These are phyloP conservation scores for Plasmodium gaboni DNA, from an alignment of 169 alveolate species.

Conservation along the genomic window DNA sequence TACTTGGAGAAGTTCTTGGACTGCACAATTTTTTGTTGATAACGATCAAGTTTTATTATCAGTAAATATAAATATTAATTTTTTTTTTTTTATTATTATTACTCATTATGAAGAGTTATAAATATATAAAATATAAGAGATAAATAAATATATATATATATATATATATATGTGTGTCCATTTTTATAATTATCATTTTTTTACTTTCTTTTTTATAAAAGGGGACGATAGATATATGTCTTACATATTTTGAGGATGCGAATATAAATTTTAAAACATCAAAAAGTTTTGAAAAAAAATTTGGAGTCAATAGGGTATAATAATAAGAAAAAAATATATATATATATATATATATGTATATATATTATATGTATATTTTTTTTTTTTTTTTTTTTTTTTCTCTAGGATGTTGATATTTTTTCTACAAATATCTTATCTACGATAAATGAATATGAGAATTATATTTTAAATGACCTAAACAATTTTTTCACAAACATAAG, in stretches of 20 bases:
- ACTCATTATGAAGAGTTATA: neutral
- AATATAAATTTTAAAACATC: conserved; percentile 63
- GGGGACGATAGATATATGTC: conserved; percentile 63
- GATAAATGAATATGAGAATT: conserved; percentile 47
- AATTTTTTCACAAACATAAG: conserved; percentile 46
- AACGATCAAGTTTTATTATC: conserved; percentile 24
- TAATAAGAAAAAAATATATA: conserved; percentile 1
- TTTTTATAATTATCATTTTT: neutral
- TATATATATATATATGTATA: neutral
- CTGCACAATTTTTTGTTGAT: conserved; percentile 35
- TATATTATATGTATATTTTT: conserved; percentile 1
- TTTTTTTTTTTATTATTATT: neutral
- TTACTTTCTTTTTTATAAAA: neutral
- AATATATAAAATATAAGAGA: too few species aligned
- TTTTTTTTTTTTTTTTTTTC: too few species aligned
- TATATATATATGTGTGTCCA: neutral
- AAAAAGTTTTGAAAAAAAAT: conserved; percentile 41
- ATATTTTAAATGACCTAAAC: conserved; percentile 36
- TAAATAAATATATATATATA: neutral
- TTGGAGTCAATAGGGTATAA: conserved; percentile 39
- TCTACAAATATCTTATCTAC: conserved; percentile 51
- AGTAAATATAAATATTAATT: conserved; percentile 14
- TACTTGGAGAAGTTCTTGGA: conserved; percentile 74
- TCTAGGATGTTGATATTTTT: conserved; percentile 54
- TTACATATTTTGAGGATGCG: conserved; percentile 73